Evolutionary conservation across 306 rosid genomes (phyloP), one percentile per base, ranked within the genome.

Genomic region (Benincasa hispida): DNA sequence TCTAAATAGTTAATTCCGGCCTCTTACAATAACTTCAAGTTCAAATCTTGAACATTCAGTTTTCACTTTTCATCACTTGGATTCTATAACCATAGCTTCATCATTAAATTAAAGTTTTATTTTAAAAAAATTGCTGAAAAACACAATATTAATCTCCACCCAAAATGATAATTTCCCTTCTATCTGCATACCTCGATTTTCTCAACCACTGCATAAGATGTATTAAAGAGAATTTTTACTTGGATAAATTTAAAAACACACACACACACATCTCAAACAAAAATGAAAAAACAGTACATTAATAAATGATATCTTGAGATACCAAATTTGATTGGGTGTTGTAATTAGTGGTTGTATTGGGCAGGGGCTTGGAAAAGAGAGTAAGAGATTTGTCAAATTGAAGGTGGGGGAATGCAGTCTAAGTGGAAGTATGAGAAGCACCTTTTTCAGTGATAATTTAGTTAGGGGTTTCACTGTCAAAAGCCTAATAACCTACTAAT

Each of bases 381-480:
- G 72, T 32, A 47, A 65, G 14, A 63, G 15, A 62, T 32, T 62
- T 62, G 70, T 62, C 14, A 63, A 35, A 62, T 62, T 62, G 69
- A 63, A 63, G 48, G 8, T 19, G 19, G 50, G 27, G 50, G 7
- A 35, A 65, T 35, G 48, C 72, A 37, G 72, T 65, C 27, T n/a
- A 65, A 65, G 72, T 66, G 72, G 50, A 66, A 66, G 72, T 66
- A 66, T 37, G 37, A 66, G 72, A 66, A 66, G 72, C 50, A 66
- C 72, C 72, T 66, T 35, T 66, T 66, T 66, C 72, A 66, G 72
- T 35, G 72, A 63, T 63, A 18, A 66, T 66, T 66, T 65, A n/a
- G 48, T 65, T 65, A 65, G 47, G 70, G 70, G 10, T 62, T 18
- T 8, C 22, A 19, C 42, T 62, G 50, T 18, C 72, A 35, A 35